Base-by-base conservation (phyloP, 768 basidiomycete genomes). In the Tulasnella sp. region DNA sequence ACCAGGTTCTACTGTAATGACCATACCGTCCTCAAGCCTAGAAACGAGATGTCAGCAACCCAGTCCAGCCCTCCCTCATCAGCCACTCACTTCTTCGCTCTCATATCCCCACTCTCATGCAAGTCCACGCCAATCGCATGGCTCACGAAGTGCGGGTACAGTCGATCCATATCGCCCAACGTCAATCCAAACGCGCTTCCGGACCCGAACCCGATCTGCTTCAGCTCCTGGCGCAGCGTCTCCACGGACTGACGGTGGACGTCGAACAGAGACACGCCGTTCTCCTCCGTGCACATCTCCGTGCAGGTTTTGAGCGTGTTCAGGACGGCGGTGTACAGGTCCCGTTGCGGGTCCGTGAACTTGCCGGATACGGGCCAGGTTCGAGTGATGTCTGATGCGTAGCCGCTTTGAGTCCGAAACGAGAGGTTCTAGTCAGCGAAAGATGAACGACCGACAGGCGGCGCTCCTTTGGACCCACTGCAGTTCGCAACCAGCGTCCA, bases 111-210 rank as follows among this genome's bases (percentile, higher is more conserved):
- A 42, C 95, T 94, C 84, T 99, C 98, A 83, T 99, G 97, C 77
- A 99, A 85, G 87, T 99, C 97, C 75, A 98, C 92, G 8, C 98
- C 98, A 50, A 99, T 92, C 9, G 94, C 94, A 87, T 99, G 98
- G 40, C 94, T 91, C 73, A 99, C 85, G 82, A 92, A 96, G 87
- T 99, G 98, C 0, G 98, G 98, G 84, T 98, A 99, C 83, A 99
- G 85, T 42, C 92, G 86, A 82, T 94, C 90, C 72, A 97, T 88
- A 78, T 94, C 88, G 37, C 92, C 92, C 1, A 86, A 83, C 20
- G 86, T 87, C 48, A 95, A 86, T 64, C 89, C 88, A 34, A 60
- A 78, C 40, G 58, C 60, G 22, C 20, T 40, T 0, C 37, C 60
- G 4, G 54, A 54, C 34, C 64, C 64, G 64, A 69, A 69, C 0